These are phyloP conservation scores for Whalleya microplaca DNA, from an alignment of 2,329 filamentous ascomycete species.

Conservation along the genomic window DNA sequence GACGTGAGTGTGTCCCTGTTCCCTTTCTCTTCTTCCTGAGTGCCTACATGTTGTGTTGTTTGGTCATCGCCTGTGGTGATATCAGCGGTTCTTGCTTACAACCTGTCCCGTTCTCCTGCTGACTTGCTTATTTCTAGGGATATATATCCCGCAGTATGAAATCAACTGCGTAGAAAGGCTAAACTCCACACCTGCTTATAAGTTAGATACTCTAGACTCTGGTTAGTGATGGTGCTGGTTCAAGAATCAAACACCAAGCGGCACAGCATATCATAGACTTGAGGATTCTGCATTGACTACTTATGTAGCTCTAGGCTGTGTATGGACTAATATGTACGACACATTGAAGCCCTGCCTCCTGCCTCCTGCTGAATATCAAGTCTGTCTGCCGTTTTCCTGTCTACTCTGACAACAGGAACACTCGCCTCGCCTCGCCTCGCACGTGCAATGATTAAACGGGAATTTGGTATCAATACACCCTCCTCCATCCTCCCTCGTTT, in stretches of 20 bases:
- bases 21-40: background rate
- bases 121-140: constrained; percentile 25
- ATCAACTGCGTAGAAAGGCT: background rate
- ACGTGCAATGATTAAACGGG: background rate
- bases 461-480: constrained; percentile 7
- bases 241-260: background rate
- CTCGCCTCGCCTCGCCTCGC: too few relatives aligned
- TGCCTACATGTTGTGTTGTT: background rate
- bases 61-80: too few relatives aligned
- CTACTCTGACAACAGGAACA: background rate
- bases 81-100: background rate
- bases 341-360: constrained; percentile 7
- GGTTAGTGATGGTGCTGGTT: too few relatives aligned
- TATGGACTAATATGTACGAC: constrained; percentile 3
- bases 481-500: constrained; percentile 2
- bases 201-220: too few relatives aligned
- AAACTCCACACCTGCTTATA: too few relatives aligned
- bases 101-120: constrained; percentile 7
- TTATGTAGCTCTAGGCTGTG: constrained; percentile 8
- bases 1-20: constrained; percentile 47
- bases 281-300: constrained; percentile 22
- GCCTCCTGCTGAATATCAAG: constrained; percentile 11
- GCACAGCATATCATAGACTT: constrained; percentile 15
- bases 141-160: constrained; percentile 31
- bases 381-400: constrained; percentile 3